Base-by-base conservation (phyloP, 2,329 filamentous ascomycete genomes). In the Ceratocystis cubensis region DNA sequence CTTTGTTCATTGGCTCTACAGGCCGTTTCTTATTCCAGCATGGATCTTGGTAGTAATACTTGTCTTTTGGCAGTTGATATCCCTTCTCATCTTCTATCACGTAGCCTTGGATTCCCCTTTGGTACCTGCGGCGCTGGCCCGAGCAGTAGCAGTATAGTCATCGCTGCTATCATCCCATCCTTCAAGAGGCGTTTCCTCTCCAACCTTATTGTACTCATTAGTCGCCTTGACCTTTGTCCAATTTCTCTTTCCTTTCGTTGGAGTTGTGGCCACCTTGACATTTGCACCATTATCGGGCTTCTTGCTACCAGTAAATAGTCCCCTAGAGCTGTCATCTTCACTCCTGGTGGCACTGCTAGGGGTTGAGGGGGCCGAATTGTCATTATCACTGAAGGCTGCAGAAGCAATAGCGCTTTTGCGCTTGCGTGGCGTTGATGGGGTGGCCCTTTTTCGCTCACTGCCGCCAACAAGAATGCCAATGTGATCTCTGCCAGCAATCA, bases 1-100 rank as follows among this genome's bases (percentile, higher is more conserved):
- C 44, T 65, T 64, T 65, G 61, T 50, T 57, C 10, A 37, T 62
- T 62, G 45, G 65, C 56, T 20, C 44, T 62, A 44, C 37, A 62
- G 22, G 65, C 44, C 7, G 46, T 10, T 5, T 20, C n/a, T 25
- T 50, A 20, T 37, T 22, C 28, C 13, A 33, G 25, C 22, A 37
- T 37, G 30, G 20, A 25, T 59, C 15, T 59, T 59, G 56, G 20
- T 59, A n/a, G 56, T 37, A 59, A 59, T 59, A 33, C 28, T 30
- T 30, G 28, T 10, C 28, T 3, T 20, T 59, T n/a, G 28, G 25
- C 25, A 59, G 6, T 33, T 37, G 25, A 33, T 25, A 59, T 30
- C 3, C 1, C 30, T 25, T n/a, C 17, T 59, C 8, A n/a, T 15
- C 15, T 20, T 1, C 5, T n/a, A 59, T 59, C 56, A 53, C 3